Conservation (phyloP, 441 rosid species). For the Theobroma grandiflorum region DNA sequence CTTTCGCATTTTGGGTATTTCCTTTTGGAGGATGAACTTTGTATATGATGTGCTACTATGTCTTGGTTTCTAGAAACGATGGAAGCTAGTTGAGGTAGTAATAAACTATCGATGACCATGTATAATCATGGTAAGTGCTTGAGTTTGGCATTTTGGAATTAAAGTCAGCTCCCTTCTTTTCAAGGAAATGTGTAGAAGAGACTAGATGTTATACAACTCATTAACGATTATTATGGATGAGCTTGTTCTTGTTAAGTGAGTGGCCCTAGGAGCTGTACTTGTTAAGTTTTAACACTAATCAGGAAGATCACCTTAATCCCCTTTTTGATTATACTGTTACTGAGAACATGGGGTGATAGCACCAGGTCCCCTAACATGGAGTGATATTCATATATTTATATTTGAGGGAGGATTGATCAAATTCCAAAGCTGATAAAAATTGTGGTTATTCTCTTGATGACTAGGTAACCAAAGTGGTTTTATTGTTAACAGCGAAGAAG, state of each 20-base stretch:
- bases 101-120: conserved; percentile 13
- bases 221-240: neutral
- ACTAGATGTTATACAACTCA: neutral
- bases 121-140: neutral
- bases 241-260: neutral
- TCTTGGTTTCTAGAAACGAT: neutral
- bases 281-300: neutral
- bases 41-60: neutral
- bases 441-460: neutral
- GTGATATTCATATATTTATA: neutral
- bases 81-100: neutral
- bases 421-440: neutral
- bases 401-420: neutral
- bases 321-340: neutral
- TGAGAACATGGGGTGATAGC: neutral
- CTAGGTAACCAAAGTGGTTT: neutral
- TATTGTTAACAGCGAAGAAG: neutral
- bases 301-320: neutral
- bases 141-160: neutral
- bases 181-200: neutral
- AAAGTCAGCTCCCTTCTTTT: neutral
- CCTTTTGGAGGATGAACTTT: neutral
- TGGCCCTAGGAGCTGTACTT: neutral
- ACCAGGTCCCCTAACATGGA: neutral
- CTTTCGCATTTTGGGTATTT: conserved; percentile 13